Evolutionary conservation across 257 asterid species (phyloP), one percentile per base, ranked within the genome.

Genomic region (Solanum sejunctum): DNA sequence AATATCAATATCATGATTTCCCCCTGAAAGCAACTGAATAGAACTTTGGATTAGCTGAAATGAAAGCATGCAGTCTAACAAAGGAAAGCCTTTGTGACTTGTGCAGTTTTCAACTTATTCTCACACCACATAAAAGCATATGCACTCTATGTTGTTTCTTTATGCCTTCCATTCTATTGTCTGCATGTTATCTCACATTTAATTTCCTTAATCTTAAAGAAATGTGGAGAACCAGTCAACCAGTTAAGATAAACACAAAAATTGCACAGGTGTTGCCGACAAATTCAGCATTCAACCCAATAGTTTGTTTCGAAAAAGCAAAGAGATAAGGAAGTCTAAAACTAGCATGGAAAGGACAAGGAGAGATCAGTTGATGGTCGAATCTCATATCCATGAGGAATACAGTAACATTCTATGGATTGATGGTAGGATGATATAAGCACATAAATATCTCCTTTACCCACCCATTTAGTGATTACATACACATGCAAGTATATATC

Each of bases 1-100:
- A 85, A 90, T 94, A 88, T 96, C 98, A 91, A 95, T 95, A 91
- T 94, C 99, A 87, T 92, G 92, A 84, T 92, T 89, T 84, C 98
- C 99, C 54, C 99, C 99, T 17, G 98, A 93, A 84, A 96, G 97
- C 84, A 96, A 90, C 98, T 96, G 95, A 80, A 61, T 75, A 85
- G 26, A 77, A 23, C 23, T 77, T 73, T 77, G 58, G 61, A 77
- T 77, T 77, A 77, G 82, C 61, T 13, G 45, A 77, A 23, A 77
- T 55, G 39, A 10, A 77, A 77, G 61, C 23, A 51, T 23, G 45
- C 23, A 51, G 45, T 51, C 61, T 43, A 49, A 43, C 21, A 77
- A 23, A 51, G 43, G n/a, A 23, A 23, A 77, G 15, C 61, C 61
- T 51, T 51, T 23, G 21, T 49, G 41, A 52, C 58, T 21, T 21